phyloP scores from a whole-genome alignment of 2,329 filamentous ascomycete species.

The Aspergillus niger region DNA sequence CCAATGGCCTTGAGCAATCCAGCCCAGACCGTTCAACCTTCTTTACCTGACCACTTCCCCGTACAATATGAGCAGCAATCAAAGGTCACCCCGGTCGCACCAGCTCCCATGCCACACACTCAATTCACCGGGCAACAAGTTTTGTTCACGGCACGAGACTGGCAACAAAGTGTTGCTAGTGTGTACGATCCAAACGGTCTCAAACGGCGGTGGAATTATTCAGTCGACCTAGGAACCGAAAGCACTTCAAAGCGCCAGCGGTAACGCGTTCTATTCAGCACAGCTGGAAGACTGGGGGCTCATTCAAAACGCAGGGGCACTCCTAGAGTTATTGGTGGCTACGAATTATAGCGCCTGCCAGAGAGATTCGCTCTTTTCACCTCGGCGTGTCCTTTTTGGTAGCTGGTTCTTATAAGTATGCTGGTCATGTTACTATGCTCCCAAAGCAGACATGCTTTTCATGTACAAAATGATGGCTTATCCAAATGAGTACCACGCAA shows the following conservation, averaged over 20 bases:
- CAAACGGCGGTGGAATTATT: slow-evolving; percentile 48
- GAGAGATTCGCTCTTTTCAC: background rate
- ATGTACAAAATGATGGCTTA: background rate
- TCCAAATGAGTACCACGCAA: background rate
- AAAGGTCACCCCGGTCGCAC: slow-evolving; percentile 32
- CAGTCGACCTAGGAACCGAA: slow-evolving; percentile 34
- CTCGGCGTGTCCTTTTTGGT: background rate
- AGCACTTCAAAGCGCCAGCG: slow-evolving; percentile 37
- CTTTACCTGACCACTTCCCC: slow-evolving; percentile 35
- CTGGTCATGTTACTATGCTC: background rate
- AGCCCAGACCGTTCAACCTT: slow-evolving; percentile 29
- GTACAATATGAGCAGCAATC: slow-evolving; percentile 37
- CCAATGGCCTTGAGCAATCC: slow-evolving; percentile 41
- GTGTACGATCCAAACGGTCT: slow-evolving; percentile 50
- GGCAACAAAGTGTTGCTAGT: slow-evolving; percentile 52
- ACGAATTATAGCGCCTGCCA: background rate
- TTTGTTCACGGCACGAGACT: slow-evolving; percentile 48
- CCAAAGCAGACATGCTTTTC: background rate
- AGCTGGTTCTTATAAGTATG: background rate
- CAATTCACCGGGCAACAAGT: slow-evolving; percentile 37
- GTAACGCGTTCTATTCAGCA: slow-evolving; percentile 17
- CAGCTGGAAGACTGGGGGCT: background rate
- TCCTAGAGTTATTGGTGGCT: background rate
- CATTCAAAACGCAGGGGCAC: background rate
- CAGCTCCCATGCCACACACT: slow-evolving; percentile 37